Evolutionary conservation across 306 rosid species (phyloP), one percentile per base, ranked within the genome.

Genomic region (Alnus rubra): DNA sequence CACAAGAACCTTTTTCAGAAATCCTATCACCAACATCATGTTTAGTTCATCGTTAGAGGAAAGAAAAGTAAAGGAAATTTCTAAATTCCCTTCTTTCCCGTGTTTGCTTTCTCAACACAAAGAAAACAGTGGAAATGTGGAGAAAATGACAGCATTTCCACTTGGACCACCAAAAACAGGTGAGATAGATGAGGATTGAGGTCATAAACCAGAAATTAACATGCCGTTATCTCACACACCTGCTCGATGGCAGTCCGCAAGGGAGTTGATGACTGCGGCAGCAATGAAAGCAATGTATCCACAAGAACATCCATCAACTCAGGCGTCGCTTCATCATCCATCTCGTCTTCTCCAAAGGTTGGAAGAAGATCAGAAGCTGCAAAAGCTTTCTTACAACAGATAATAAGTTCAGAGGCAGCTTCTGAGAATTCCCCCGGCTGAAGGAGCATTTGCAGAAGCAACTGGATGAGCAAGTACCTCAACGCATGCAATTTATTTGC

Each of bases 241-340:
- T 91, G 99, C 86, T 95, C 99, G 63, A 93, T 95, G 69, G 98
- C 87, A 80, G 97, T 81, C 73, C 96, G 91, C 94, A 90, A 82
- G 49, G 94, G 94, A 73, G 90, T 89, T 47, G 99, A 88, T 76
- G 99, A 91, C 86, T 93, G 90, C 59, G 97, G 99, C 75, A 95
- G 90, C 84, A 93, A 82, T 45, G 96, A 93, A n/a, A 93, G 99
- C 82, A 91, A 85, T 23, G 99, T 93, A 82, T 95, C 99, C 78
- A 93, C 91, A 74, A 95, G 96, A 89, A 93, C 99, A 59, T 95
- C 97, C 92, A 90, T 90, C 80, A 90, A 82, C 63, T 89, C 88
- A 55, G 97, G 98, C 12, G 88, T 84, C 59, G 79, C 79, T 73
- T 87, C 97, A 81, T 23, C 88, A 72, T 91, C 93, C 51, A 70